These are phyloP conservation scores for Xerocomus brunneocitrinus DNA, from an alignment of 768 basidiomycete genomes.

Conservation along the genomic window DNA sequence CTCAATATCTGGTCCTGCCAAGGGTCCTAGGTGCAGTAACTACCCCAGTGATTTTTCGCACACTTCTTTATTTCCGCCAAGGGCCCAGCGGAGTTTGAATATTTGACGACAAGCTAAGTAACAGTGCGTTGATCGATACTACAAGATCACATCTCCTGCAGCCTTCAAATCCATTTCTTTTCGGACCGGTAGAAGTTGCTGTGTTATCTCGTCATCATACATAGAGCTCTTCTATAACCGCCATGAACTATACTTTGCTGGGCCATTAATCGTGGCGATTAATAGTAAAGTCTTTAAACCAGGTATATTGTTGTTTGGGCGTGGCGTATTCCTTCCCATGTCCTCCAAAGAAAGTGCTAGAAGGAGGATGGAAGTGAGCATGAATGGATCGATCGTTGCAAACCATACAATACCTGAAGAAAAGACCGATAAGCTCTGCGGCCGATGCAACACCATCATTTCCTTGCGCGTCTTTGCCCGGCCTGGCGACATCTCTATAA, in stretches of 20 bases:
- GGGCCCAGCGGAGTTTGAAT: too few species aligned
- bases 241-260: not conserved
- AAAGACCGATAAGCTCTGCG: conserved; percentile 51
- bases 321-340: conserved; percentile 63
- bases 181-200: too few species aligned
- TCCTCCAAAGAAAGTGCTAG: conserved; percentile 75
- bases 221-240: too few species aligned
- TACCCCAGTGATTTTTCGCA: too few species aligned
- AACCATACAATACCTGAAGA: conserved; percentile 60
- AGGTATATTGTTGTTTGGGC: conserved; percentile 68
- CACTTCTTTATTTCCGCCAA: too few species aligned
- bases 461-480: not conserved
- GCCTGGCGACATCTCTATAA: conserved; percentile 47
- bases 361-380: conserved; percentile 1
- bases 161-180: too few species aligned
- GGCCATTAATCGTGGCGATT: conserved; percentile 17
- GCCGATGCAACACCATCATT: conserved; percentile 6
- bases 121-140: too few species aligned
- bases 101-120: too few species aligned
- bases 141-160: too few species aligned
- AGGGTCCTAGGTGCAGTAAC: too few species aligned
- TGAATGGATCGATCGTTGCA: not conserved
- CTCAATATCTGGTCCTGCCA: too few species aligned
- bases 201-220: too few species aligned
- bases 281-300: conserved; percentile 70